phyloP scores from a whole-genome alignment of 2,329 filamentous ascomycete species.

The Venturia pyrina region DNA sequence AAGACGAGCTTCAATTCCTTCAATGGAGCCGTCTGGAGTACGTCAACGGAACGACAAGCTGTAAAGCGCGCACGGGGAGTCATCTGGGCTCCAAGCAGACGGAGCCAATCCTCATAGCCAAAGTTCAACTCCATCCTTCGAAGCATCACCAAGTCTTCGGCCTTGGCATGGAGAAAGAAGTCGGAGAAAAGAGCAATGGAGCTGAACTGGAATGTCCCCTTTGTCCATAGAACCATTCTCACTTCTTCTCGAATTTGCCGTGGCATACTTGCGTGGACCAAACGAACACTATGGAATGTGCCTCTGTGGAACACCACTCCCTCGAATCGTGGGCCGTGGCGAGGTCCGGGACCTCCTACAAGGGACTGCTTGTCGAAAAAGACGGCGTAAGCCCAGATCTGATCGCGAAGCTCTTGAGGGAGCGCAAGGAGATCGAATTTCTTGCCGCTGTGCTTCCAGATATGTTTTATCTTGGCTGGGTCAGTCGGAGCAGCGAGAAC shows the following conservation, averaged over 20 bases:
- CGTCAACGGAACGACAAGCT: background rate
- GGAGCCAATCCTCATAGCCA: background rate
- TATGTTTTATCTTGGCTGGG: background rate
- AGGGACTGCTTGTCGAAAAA: background rate
- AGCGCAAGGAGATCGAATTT: background rate
- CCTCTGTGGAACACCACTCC: background rate
- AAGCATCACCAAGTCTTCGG: background rate
- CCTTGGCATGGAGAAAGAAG: background rate
- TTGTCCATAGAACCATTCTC: background rate
- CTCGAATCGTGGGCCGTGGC: background rate
- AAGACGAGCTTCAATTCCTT: background rate
- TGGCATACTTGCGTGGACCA: background rate
- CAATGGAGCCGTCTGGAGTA: background rate
- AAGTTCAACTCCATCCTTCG: background rate
- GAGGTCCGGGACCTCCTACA: background rate
- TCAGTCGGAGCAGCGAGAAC: background rate
- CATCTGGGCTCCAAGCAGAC: background rate
- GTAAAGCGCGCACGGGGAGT: background rate
- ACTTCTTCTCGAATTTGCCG: background rate
- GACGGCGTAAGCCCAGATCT: background rate
- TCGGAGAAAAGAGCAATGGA: background rate
- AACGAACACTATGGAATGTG: background rate
- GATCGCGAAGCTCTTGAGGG: background rate
- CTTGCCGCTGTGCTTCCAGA: constrained; percentile 1
- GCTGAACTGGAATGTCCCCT: background rate